Evolutionary conservation across 2,329 filamentous ascomycete genomes (phyloP).

Genomic region (Ilyonectria mors-panacis): DNA sequence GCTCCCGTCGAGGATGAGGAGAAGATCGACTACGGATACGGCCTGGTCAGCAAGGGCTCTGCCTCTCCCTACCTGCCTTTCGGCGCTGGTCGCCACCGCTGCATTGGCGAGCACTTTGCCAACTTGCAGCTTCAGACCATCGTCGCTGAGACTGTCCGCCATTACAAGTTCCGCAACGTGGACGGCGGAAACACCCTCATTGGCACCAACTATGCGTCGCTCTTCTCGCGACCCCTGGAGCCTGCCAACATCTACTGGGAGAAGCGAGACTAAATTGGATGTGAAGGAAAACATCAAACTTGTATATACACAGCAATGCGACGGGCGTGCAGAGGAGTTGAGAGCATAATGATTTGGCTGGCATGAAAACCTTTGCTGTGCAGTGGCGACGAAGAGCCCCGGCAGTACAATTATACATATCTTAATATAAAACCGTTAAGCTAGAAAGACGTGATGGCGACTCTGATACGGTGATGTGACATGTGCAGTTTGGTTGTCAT

Average conservation of each 20-base stretch:
- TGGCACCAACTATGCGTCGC: constrained; percentile 77
- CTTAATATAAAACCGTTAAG: constrained; percentile 46
- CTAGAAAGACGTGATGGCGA: not conserved
- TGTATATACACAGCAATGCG: constrained; percentile 49
- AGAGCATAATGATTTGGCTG: constrained; percentile 45
- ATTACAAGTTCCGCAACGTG: constrained; percentile 84
- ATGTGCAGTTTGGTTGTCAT: not conserved
- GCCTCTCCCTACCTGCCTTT: constrained; percentile 94
- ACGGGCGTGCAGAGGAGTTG: constrained; percentile 46
- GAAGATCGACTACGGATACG: constrained; percentile 94
- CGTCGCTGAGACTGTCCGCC: constrained; percentile 79
- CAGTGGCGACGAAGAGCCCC: constrained; percentile 38
- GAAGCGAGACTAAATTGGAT: constrained; percentile 65
- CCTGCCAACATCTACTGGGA: constrained; percentile 84
- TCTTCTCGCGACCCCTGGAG: constrained; percentile 81
- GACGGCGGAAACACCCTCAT: constrained; percentile 79
- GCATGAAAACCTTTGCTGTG: constrained; percentile 41
- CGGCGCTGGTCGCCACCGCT: constrained; percentile 91
- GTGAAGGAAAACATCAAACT: constrained; percentile 34
- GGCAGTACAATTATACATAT: constrained; percentile 43
- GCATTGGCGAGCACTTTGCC: constrained; percentile 97
- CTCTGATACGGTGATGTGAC: constrained; percentile 8
- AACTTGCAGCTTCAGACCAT: constrained; percentile 94
- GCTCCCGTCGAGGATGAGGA: constrained; percentile 72
- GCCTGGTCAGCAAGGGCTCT: constrained; percentile 91